Base-by-base conservation (phyloP, 306 rosid species). In the Trifolium fragiferum region DNA sequence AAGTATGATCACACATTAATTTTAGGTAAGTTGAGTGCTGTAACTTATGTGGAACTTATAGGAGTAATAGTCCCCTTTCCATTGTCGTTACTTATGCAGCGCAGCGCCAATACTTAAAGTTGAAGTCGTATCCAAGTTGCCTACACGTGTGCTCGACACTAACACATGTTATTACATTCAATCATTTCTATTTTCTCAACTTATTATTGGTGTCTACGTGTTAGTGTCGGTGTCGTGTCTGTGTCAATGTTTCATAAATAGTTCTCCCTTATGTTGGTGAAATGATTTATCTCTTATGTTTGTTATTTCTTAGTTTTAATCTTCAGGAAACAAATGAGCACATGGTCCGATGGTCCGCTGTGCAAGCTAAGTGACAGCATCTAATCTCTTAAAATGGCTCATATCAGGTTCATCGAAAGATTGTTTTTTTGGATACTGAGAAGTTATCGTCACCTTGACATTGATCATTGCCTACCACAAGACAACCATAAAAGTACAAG, bases 1-100 rank as follows among this genome's bases (percentile, higher is more conserved):
- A 88, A 74, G 37, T 64, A 3, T 88, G 82, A 81, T 70, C 76
- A 32, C 38, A 18, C 74, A 53, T 32, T 68, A 33, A 30, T 18
- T 60, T 47, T 16, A 23, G 63, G 84, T 80, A 70, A 84, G 55
- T 75, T 30, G 9, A 66, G 14, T 30, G 57, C 66, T n/a, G 30
- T 18, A 33, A 60, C 73, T 15, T 27, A 75, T 69, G 15, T 71
- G 40, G 41, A 78, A 23, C 60, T 72, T 16, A 53, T 54, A 50
- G 57, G 68, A 76, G 27, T 55, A 79, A 21, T 47, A 25, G 15
- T 76, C 23, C 43, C 50, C 62, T 76, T 80, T 54, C 68, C 30
- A 10, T 54, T 72, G 70, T 10, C 47, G 18, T 77, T 21, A 60
- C 66, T n/a, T 60, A 14, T 60, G 15, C 32, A 30, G 33, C 33